Evolutionary conservation across 2,329 filamentous ascomycete species (phyloP), one percentile per base, ranked within the genome.

Genomic region (Zymoseptoria tritici): DNA sequence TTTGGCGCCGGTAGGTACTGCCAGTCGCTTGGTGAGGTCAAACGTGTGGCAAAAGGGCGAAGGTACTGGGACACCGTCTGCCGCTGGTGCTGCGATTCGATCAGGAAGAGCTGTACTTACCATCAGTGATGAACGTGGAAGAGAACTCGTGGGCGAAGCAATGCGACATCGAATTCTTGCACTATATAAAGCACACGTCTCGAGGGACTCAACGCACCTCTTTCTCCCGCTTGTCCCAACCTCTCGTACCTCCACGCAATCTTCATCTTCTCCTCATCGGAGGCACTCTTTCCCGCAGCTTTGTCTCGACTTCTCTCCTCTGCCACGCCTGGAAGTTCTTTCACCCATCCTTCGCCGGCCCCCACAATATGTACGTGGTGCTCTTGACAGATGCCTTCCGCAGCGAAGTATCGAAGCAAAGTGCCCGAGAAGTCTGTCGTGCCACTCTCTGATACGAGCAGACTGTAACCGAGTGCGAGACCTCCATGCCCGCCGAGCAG

Each of bases 201-300:
- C 31, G 13, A 21, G 20, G 42, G 21, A 57, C 49, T 36, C 53
- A 46, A 71, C 82, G 75, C 80, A 88, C 87, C 85, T 86, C 85
- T 74, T 56, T 80, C 81, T 50, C 85, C 85, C 67, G 86, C 86
- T 65, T 88, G 87, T 16, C 89, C 88, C 57, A 97, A 75, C 36
- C 85, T 83, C 75, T 97, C 92, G 76, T 99, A 99, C 73, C 94
- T 83, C 94, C 94, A 99, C 3, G 94, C 94, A 78, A 99, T 99
- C 78, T 96, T 97, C 94, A 99, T 97, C 75, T 87, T 92, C 63
- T 93, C 89, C 49, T 70, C 69, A 31, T 80, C 76, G n/a, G 60
- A 60, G 72, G 52, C 71, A 67, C 66, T 64, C 57, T 62, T 80
- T 76, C 57, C 68, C 9, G 71, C 68, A 58, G 75, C 77, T 51